Evolutionary conservation across 192 early-diverging fungal species (phyloP).

Genomic region (Umbelopsis isabellina): DNA sequence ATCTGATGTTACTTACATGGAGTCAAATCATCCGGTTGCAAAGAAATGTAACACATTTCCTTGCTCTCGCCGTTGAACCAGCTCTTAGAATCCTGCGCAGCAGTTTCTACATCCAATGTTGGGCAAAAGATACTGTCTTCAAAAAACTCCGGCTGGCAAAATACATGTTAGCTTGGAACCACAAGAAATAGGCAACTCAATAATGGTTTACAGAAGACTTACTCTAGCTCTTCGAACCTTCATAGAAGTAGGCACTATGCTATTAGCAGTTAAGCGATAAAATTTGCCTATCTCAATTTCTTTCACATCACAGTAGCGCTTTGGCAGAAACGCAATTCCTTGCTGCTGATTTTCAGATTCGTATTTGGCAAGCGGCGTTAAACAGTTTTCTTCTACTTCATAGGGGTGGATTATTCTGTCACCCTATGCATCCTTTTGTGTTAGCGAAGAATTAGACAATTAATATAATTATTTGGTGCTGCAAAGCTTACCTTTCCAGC

Average conservation of each 20-base stretch:
- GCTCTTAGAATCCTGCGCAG: constrained; percentile 49
- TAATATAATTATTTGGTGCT: not conserved
- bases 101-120: constrained; percentile 59
- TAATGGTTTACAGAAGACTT: constrained; percentile 6
- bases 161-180: not conserved
- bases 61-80: constrained; percentile 60
- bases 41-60: constrained; percentile 17
- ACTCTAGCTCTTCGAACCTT: constrained; percentile 72
- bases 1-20: constrained; percentile 29
- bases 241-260: constrained; percentile 74
- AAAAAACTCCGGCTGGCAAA: constrained; percentile 74
- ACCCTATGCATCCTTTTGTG: constrained; percentile 44
- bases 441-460: not conserved
- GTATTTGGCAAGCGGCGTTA: constrained; percentile 56
- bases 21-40: constrained; percentile 35
- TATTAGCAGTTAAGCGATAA: constrained; percentile 68
- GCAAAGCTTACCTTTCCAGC: constrained; percentile 55
- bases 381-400: constrained; percentile 55
- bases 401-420: constrained; percentile 78
- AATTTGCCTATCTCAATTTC: constrained; percentile 72
- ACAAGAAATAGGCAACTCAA: not conserved
- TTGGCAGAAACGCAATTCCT: constrained; percentile 75
- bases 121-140: constrained; percentile 86
- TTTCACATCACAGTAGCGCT: constrained; percentile 63
- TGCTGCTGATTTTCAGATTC: constrained; percentile 66